Evolutionary conservation across 2,329 filamentous ascomycete genomes (phyloP), one percentile per base, ranked within the genome.

Genomic region (Biscogniauxia sp.): DNA sequence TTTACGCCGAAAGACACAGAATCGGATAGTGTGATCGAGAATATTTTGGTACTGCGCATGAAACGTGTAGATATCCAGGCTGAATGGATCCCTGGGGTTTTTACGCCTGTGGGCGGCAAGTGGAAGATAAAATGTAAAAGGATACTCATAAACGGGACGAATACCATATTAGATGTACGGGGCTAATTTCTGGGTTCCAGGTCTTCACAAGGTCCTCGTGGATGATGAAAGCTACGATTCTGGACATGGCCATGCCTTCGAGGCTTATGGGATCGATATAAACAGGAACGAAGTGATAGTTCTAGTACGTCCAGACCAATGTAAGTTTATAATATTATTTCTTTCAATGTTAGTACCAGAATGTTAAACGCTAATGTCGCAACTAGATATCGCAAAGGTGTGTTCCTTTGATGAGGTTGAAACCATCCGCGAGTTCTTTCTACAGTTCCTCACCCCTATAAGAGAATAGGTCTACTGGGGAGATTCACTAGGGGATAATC

Each of bases 231-330:
- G 77, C 45, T 83, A 85, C 69, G 79, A 85, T 63, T 80, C 85
- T 68, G 81, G 81, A 0, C 73, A 80, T 57, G 82, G 81, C 0
- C 66, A 77, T 8, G 78, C 79, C 0, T 85, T 90, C 67, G 75
- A 81, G 59, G 79, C 79, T 3, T 88, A 87, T 60, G 88, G 86
- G 0, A 77, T 92, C 1, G 79, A 86, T 64, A 70, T 65, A 19
- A 75, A 81, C 8, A 37, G 54, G 57, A 73, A 72, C 23, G 88
- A 88, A 0, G 86, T 84, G 62, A 74, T 86, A 3, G 81, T 89
- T 0, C 75, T 88, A 1, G 76, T 87, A 1, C 74, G 89, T 54
- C 89, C 89, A 2, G 89, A 92, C 76, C 37, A 45, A 45, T 45
- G 37, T 45, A n/a, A 45, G 37, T 45, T 17, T 2, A 11, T 17